phyloP scores from a whole-genome alignment of 148 eudicot genomes.

The Cornus controversa region DNA sequence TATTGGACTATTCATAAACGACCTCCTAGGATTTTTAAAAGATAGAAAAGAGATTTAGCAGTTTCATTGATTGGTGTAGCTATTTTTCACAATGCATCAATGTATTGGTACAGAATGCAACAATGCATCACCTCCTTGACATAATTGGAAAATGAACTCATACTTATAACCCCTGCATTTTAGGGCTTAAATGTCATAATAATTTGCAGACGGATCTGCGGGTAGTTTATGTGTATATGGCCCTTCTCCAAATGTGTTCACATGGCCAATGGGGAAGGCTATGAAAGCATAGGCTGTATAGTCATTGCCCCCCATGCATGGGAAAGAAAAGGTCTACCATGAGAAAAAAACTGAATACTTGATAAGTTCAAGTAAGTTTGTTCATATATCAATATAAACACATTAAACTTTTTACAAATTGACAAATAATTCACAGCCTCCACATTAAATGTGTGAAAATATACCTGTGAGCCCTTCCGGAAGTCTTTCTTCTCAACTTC shows the following conservation, averaged over 20 bases:
- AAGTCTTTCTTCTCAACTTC: slow-evolving; percentile 79
- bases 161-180: background rate
- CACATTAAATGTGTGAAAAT: slow-evolving; percentile 5
- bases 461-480: slow-evolving; percentile 96
- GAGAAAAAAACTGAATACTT: too few relatives aligned
- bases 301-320: too few relatives aligned
- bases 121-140: background rate
- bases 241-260: background rate
- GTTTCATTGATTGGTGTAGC: too few relatives aligned
- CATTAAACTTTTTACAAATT: background rate
- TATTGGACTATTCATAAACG: too few relatives aligned
- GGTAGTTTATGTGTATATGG: background rate
- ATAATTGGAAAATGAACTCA: background rate
- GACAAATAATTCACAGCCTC: background rate
- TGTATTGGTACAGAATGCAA: background rate
- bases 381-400: background rate
- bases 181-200: background rate
- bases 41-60: too few relatives aligned
- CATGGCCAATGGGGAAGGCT: too few relatives aligned
- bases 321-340: background rate
- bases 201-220: background rate
- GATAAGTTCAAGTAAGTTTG: background rate
- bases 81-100: too few relatives aligned
- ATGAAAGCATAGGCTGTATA: too few relatives aligned
- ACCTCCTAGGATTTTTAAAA: too few relatives aligned